Conservation (phyloP, 1,284 basidiomycete genomes). For the Waitea zeae region DNA sequence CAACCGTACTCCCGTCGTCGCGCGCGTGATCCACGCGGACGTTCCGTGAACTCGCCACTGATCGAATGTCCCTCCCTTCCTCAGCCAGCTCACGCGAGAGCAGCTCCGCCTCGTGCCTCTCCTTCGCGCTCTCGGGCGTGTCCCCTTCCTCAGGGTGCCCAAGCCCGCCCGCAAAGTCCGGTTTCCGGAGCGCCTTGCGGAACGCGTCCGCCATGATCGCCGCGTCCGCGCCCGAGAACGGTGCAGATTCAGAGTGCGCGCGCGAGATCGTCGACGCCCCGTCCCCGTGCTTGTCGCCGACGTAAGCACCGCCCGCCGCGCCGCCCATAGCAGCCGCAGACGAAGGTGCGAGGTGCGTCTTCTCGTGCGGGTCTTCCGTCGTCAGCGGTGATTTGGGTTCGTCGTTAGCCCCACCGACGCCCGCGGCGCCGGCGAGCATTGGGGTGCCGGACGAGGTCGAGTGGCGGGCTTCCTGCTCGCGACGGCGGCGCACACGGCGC, state of each 20-base stretch:
- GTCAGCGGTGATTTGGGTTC: conserved; percentile 36
- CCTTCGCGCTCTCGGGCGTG: conserved; percentile 21
- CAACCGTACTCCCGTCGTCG: conserved; percentile 15
- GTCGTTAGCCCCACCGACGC: conserved; percentile 11
- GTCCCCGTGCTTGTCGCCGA: conserved; percentile 20
- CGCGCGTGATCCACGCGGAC: conserved; percentile 56
- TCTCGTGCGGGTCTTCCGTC: conserved; percentile 6
- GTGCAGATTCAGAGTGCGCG: conserved; percentile 36
- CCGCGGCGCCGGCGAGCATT: conserved; percentile 50
- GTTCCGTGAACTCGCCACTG: conserved; percentile 59
- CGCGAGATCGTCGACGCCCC: conserved; percentile 53
- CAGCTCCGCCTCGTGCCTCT: conserved; percentile 24
- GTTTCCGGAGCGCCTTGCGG: conserved; percentile 66
- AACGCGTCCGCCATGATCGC: conserved; percentile 82
- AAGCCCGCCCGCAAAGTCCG: conserved; percentile 45
- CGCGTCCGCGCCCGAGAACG: conserved; percentile 66
- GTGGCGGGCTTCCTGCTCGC: conserved; percentile 35
- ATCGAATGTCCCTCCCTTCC: conserved; percentile 67
- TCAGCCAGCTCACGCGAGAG: conserved; percentile 59
- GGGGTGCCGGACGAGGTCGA: conserved; percentile 65
- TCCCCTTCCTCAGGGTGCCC: conserved; percentile 58
- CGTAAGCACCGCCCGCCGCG: conserved; percentile 10
- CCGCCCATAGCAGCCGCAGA: conserved; percentile 14
- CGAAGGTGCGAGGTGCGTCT: too few relatives aligned
- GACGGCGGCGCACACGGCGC: conserved; percentile 36